Percentiles rank a stretch among this genome's conserved stretches.
Evolutionary conservation across 2,329 filamentous ascomycete species (phyloP).

Genomic region (Calonectria naviculata): DNA sequence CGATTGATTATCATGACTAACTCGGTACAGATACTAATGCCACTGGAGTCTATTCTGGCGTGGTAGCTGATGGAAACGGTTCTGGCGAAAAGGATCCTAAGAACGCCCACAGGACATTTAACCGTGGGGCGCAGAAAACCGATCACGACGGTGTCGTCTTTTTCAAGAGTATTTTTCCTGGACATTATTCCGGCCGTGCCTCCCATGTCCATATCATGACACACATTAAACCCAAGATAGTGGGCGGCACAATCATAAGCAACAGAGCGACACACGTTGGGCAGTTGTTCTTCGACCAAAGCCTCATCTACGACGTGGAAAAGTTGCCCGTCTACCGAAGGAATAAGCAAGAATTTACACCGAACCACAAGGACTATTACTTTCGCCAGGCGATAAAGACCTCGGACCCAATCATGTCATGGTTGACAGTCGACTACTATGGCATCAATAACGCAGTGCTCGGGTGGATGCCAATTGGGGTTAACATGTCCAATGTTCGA

Average conservation of each 20-base stretch:
- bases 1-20: neutral
- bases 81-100: constrained; percentile 32
- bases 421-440: neutral
- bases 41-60: constrained; percentile 53
- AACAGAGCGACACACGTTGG: constrained; percentile 65
- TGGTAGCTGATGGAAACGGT: constrained; percentile 47
- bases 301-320: constrained; percentile 60
- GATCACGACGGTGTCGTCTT: constrained; percentile 46
- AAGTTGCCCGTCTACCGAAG: constrained; percentile 52
- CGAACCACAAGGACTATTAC: constrained; percentile 58
- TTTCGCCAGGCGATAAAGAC: neutral
- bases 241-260: constrained; percentile 58
- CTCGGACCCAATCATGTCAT: constrained; percentile 14
- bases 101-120: constrained; percentile 44
- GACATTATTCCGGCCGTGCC: constrained; percentile 49
- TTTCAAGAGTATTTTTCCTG: constrained; percentile 49
- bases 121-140: constrained; percentile 47
- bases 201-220: constrained; percentile 48
- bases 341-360: constrained; percentile 54
- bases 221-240: constrained; percentile 41
- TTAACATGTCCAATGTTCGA: constrained; percentile 14
- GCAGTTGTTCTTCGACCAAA: constrained; percentile 69
- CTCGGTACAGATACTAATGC: constrained; percentile 21
- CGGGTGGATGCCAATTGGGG: constrained; percentile 15
- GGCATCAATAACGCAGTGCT: neutral